Base-by-base conservation (phyloP, 805 yeast genomes). In the Candida loeiensis region DNA sequence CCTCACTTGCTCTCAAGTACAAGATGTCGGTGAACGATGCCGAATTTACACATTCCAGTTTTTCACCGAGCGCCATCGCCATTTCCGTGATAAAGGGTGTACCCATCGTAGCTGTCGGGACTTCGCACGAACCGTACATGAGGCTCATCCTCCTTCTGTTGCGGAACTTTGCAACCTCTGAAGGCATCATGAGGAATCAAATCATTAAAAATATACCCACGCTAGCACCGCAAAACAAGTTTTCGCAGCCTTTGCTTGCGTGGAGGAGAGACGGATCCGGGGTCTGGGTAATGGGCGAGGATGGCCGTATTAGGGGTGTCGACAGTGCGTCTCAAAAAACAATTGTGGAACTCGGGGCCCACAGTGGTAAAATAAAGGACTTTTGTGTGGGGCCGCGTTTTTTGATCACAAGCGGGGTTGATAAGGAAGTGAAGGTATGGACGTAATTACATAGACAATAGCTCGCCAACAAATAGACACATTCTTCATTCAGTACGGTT, bases 51-150 rank as follows among this genome's bases (percentile, higher is more conserved):
- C 72, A 77, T 15, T 74, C 77, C 48, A 73, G 80, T 0, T 85
- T 85, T 56, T 72, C 80, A 13, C 82, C 85, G 11, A 68, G 76
- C 69, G 49, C 61, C 7, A 59, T 77, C 6, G 45, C 66, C 0
- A 49, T 56, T 11, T 9, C 30, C 3, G 18, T 33, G 3, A 41
- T 45, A 0, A 41, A 26, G 3, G 40, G 39, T 2, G 46, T 49
- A 2, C 64, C 66, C 0, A 46, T 69, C 17, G 53, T 83, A 12
- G 79, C 82, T 0, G 73, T 85, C 6, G 87, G 80, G 0, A 87
- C 96, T 0, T 80, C 89, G 1, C 91, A 86, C 51, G 73, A 76
- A 11, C 96, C 96, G 3, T 83, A 70, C 51, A 77, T 85, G 85
- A 59, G 95, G 47, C 47, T 85, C 9, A 71, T 87, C 1, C 56